Percentiles rank a stretch among this genome's conserved stretches.
Conservation (phyloP, 2,329 filamentous ascomycete species). For the Claviceps lovelessii region DNA sequence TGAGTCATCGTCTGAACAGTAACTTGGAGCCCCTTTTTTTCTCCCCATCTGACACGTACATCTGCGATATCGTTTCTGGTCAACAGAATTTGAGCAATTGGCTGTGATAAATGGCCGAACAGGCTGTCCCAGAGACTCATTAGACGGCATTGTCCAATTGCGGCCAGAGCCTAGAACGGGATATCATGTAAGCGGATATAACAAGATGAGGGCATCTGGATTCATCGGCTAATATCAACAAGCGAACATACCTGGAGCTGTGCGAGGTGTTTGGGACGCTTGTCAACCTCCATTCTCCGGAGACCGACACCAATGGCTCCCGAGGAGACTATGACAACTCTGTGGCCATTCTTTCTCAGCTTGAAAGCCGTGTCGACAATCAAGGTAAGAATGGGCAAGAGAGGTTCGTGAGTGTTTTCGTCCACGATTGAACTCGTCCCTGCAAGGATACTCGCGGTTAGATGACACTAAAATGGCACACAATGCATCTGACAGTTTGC, state of each 20-base stretch:
- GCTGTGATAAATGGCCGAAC: constrained; percentile 76
- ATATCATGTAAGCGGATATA: not conserved
- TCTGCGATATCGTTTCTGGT: constrained; percentile 95
- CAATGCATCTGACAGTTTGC: not conserved
- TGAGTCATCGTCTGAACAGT: not conserved
- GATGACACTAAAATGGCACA: not conserved
- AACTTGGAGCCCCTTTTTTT: too few species aligned
- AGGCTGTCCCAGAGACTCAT: constrained; percentile 93
- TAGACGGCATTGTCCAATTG: constrained; percentile 87
- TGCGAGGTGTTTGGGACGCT: constrained; percentile 78
- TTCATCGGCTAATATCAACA: not conserved
- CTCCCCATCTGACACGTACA: constrained; percentile 31
- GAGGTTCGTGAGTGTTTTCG: constrained; percentile 84
- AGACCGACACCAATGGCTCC: constrained; percentile 92
- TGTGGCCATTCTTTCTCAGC: constrained; percentile 78
- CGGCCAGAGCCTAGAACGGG: constrained; percentile 57
- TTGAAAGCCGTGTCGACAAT: constrained; percentile 91
- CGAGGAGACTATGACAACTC: constrained; percentile 90
- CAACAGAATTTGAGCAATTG: constrained; percentile 85
- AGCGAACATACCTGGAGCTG: constrained; percentile 53
- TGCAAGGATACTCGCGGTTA: constrained; percentile 23
- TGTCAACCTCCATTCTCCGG: constrained; percentile 74
- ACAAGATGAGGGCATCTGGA: not conserved
- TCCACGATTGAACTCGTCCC: constrained; percentile 98
- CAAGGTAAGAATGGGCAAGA: constrained; percentile 75